These are phyloP conservation scores for Leishmania braziliensis DNA, from an alignment of 208 protist species.

Conservation along the genomic window DNA sequence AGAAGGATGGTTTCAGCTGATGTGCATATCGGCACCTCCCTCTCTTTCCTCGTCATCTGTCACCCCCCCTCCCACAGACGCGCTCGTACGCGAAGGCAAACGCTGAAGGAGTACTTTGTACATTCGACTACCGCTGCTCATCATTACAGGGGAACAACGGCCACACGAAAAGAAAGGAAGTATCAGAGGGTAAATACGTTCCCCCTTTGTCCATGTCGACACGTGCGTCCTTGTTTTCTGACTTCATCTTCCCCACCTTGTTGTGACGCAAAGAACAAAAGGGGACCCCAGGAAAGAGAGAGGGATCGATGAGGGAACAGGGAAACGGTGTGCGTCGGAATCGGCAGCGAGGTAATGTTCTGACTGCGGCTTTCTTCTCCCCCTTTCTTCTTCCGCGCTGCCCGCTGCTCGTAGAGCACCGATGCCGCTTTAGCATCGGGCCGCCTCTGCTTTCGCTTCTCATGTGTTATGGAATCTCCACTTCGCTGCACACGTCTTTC, in stretches of 20 bases:
- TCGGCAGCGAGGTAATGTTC: not conserved
- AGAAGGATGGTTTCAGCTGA: not conserved
- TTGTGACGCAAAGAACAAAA: not conserved
- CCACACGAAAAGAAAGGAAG: not conserved
- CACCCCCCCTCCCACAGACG: not conserved
- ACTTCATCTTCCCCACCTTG: too few relatives aligned
- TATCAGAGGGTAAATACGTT: not conserved
- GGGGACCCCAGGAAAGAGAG: not conserved
- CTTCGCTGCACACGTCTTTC: not conserved
- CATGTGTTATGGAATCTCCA: not conserved
- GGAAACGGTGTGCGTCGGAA: not conserved
- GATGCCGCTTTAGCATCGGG: not conserved
- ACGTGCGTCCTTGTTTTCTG: not conserved
- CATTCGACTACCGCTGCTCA: not conserved
- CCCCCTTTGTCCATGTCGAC: not conserved
- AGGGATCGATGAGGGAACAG: not conserved
- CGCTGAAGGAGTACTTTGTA: not conserved
- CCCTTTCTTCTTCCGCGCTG: conserved; percentile 10
- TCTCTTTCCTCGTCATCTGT: not conserved
- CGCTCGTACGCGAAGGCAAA: not conserved
- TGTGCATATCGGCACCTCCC: not conserved
- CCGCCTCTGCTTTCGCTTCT: not conserved
- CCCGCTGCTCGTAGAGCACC: not conserved
- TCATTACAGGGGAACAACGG: not conserved
- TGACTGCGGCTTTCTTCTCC: not conserved